A percentile compares a stretch with the other conserved stretches of the same genome.
Conservation (phyloP, 2,329 filamentous ascomycete genomes). For the Sporothrix schenckii region DNA sequence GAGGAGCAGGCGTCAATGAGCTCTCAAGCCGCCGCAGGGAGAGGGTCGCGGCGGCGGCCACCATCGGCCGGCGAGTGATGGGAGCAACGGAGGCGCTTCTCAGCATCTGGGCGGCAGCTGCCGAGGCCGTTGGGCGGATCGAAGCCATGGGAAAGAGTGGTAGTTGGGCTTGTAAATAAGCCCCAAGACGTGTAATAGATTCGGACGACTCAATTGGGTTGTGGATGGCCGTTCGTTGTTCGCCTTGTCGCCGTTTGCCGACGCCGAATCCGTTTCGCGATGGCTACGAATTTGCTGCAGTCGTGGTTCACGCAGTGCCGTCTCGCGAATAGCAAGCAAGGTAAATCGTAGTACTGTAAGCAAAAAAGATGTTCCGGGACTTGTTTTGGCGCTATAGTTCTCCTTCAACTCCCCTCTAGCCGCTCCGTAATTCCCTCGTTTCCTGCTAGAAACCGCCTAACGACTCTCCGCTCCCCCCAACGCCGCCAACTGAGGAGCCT, state of each 20-base stretch:
- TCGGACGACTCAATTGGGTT: background rate
- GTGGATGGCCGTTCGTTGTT: background rate
- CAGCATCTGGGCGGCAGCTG: conserved; percentile 57
- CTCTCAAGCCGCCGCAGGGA: conserved; percentile 60
- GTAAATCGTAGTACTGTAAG: conserved; percentile 33
- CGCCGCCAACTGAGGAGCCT: background rate
- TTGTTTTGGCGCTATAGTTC: conserved; percentile 28
- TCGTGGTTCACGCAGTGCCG: conserved; percentile 18
- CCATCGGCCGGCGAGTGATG: conserved; percentile 37
- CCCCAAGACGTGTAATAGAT: background rate
- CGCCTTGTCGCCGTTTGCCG: background rate
- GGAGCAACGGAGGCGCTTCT: conserved; percentile 45
- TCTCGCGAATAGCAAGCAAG: conserved; percentile 35
- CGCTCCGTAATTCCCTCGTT: background rate
- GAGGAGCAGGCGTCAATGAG: conserved; percentile 51
- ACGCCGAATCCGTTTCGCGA: conserved; percentile 15
- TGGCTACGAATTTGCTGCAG: conserved; percentile 23
- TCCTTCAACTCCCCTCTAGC: background rate
- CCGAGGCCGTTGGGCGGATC: conserved; percentile 59
- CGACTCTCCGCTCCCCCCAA: conserved; percentile 7
- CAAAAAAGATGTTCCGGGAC: conserved; percentile 35
- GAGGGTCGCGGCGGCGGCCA: conserved; percentile 45
- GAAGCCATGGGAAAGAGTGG: conserved; percentile 59
- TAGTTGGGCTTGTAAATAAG: background rate
- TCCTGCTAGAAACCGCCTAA: background rate